Conservation (phyloP, 1,139 yeast genomes). For the Starmera stellimalicola region DNA sequence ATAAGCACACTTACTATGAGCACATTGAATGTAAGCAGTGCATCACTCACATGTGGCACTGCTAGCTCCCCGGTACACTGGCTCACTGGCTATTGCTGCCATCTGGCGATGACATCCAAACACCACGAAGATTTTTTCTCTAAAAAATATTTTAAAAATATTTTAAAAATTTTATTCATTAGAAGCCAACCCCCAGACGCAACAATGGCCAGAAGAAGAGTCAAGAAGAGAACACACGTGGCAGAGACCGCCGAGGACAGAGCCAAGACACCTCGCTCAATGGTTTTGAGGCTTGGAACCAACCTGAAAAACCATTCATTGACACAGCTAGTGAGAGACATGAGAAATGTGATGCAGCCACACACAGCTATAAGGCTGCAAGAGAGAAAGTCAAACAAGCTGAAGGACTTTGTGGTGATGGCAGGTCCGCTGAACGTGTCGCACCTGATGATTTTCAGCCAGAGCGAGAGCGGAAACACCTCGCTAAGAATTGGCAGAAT, state of each 20-base stretch:
- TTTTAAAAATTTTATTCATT: background rate
- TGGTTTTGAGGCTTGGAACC: conserved; percentile 84
- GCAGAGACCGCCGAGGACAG: conserved; percentile 56
- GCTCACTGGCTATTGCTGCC: too few relatives aligned
- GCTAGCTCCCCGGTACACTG: too few relatives aligned
- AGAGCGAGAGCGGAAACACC: conserved; percentile 71
- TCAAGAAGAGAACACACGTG: conserved; percentile 83
- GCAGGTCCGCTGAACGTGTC: conserved; percentile 95
- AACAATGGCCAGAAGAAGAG: conserved; percentile 40
- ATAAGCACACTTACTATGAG: too few relatives aligned
- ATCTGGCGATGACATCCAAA: background rate
- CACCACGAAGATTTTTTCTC: background rate
- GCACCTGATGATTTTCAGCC: conserved; percentile 80
- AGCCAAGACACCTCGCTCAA: conserved; percentile 75
- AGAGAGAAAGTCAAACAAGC: conserved; percentile 78
- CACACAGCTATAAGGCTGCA: conserved; percentile 85
- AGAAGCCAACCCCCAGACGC: background rate
- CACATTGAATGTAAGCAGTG: too few relatives aligned
- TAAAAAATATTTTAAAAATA: background rate
- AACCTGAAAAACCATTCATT: conserved; percentile 74
- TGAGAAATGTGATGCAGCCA: conserved; percentile 90
- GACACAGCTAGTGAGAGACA: conserved; percentile 76
- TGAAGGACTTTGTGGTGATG: conserved; percentile 90
- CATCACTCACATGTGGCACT: too few relatives aligned
- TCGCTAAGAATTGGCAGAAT: conserved; percentile 77